These are phyloP conservation scores for Wallacemonas rigidus DNA, from an alignment of 208 protist genomes.

Conservation along the genomic window DNA sequence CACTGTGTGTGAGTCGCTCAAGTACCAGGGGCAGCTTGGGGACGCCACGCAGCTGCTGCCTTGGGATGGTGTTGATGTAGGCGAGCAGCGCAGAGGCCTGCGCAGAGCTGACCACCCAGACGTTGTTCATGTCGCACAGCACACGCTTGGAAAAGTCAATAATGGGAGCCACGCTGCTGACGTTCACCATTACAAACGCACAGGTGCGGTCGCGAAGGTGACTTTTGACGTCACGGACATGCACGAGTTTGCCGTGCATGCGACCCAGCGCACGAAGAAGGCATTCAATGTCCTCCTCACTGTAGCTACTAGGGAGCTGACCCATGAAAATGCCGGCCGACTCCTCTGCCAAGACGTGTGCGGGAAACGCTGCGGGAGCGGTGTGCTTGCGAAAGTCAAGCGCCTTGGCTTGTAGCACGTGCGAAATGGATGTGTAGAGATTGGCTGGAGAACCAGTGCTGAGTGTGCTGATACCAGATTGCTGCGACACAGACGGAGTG, in stretches of 20 bases:
- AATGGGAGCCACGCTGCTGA: slow-evolving; percentile 43
- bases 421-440: slow-evolving; percentile 55
- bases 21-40: slow-evolving; percentile 82
- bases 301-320: slow-evolving; percentile 77
- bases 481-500: no score
- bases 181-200: slow-evolving; percentile 85
- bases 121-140: slow-evolving; percentile 77
- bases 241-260: slow-evolving; percentile 46
- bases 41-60: slow-evolving; percentile 69
- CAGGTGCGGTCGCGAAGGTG: slow-evolving; percentile 82
- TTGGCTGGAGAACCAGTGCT: slow-evolving; percentile 17
- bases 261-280: slow-evolving; percentile 67
- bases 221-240: slow-evolving; percentile 79
- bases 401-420: slow-evolving; percentile 32
- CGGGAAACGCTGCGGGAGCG: slow-evolving; percentile 35
- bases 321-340: slow-evolving; percentile 78
- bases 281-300: slow-evolving; percentile 68
- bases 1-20: slow-evolving; percentile 59
- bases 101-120: slow-evolving; percentile 63
- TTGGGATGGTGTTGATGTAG: slow-evolving; percentile 57
- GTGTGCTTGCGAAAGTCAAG: slow-evolving; percentile 63
- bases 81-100: slow-evolving; percentile 40
- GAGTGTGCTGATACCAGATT: neutral
- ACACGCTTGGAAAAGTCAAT: slow-evolving; percentile 74
- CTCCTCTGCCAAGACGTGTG: slow-evolving; percentile 43